phyloP scores from a whole-genome alignment of 371 early-diverging fungal species.

The Mortierella sp. region DNA sequence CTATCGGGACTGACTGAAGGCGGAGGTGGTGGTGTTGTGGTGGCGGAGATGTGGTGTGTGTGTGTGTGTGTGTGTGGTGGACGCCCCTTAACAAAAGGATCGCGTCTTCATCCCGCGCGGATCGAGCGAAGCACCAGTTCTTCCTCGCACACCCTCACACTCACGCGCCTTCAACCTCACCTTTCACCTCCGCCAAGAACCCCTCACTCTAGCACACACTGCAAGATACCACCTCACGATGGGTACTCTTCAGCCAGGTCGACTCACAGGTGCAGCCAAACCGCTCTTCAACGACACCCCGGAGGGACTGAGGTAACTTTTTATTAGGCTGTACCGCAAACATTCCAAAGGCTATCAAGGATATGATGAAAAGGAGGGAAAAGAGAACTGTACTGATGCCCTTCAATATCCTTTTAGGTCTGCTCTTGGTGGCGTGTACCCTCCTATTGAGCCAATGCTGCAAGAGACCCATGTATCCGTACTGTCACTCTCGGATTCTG shows the following conservation, averaged over 20 bases:
- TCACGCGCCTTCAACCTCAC: too few species aligned
- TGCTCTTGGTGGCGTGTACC: not conserved
- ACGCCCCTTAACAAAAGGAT: too few species aligned
- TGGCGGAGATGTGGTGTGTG: too few species aligned
- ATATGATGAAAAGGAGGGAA: not conserved
- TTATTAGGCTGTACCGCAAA: not conserved
- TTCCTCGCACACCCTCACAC: too few species aligned
- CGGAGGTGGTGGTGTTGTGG: too few species aligned
- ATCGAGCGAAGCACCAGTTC: too few species aligned
- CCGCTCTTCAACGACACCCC: not conserved
- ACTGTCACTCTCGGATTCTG: not conserved
- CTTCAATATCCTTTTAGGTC: not conserved
- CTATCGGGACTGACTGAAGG: too few species aligned
- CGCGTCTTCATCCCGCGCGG: too few species aligned
- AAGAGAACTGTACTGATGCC: too few species aligned
- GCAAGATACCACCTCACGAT: not conserved
- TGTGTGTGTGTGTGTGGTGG: too few species aligned
- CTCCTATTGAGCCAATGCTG: not conserved
- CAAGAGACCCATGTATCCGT: not conserved
- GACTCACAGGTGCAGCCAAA: constrained; percentile 1
- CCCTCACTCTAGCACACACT: too few species aligned
- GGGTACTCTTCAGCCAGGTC: constrained; percentile 6
- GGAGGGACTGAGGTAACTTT: not conserved
- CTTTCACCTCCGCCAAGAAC: too few species aligned
- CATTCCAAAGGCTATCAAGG: not conserved